A percentile compares a stretch with the other conserved stretches of the same genome.
Conservation (phyloP, 1,139 yeast genomes). For the Williopsis jadinii region DNA sequence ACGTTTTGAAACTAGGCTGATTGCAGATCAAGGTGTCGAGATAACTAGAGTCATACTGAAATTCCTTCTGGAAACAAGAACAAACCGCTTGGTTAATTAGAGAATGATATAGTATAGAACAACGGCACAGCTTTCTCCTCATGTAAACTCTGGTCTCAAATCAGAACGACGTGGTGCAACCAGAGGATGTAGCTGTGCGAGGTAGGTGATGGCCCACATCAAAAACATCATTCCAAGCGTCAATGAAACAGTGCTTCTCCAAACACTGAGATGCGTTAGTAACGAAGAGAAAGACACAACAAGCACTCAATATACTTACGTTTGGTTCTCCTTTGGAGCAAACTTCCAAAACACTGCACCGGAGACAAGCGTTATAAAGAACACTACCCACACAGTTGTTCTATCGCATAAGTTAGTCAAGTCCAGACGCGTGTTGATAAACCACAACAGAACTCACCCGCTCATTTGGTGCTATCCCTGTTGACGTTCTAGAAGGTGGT, state of each 20-base stretch:
- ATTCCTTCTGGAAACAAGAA: conserved; percentile 19
- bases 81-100: background rate
- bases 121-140: background rate
- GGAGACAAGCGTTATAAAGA: conserved; percentile 48
- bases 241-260: conserved; percentile 84
- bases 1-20: conserved; percentile 14
- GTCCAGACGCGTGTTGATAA: too few species aligned
- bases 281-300: too few species aligned
- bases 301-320: conserved; percentile 28
- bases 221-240: conserved; percentile 82
- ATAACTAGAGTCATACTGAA: conserved; percentile 26
- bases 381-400: conserved; percentile 65
- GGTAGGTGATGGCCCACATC: conserved; percentile 92
- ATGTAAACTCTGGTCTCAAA: conserved; percentile 49
- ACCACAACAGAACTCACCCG: conserved; percentile 8
- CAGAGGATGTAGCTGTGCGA: conserved; percentile 70
- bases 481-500: background rate
- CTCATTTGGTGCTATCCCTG: conserved; percentile 4
- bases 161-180: conserved; percentile 77
- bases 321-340: conserved; percentile 45
- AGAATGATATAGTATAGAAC: background rate
- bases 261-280: conserved; percentile 35
- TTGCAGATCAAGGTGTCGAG: conserved; percentile 19
- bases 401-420: conserved; percentile 27
- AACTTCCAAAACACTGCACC: conserved; percentile 53